Evolutionary conservation across 805 yeast genomes (phyloP).

Genomic region (Candida orba): DNA sequence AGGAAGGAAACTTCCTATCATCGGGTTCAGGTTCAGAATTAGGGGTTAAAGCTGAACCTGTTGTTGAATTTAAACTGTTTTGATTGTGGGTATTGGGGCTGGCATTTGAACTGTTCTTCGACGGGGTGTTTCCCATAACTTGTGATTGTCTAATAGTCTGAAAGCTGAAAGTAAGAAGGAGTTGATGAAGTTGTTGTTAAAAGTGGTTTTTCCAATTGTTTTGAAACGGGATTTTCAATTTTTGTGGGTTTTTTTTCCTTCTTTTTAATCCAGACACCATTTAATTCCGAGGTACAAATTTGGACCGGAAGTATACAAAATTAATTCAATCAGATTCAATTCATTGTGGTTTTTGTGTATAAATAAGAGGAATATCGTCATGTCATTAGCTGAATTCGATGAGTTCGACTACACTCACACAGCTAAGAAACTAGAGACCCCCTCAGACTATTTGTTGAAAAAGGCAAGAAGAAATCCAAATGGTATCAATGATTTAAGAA

Average conservation of each 20-base stretch:
- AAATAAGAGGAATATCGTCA: too few relatives aligned
- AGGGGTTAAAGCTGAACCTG: constrained; percentile 21
- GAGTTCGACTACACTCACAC: constrained; percentile 53
- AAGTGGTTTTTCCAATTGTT: too few relatives aligned
- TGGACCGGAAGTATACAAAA: not conserved
- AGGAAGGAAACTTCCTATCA: constrained; percentile 41
- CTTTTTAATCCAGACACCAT: too few relatives aligned
- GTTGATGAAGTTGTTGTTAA: too few relatives aligned
- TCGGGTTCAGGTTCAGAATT: constrained; percentile 38
- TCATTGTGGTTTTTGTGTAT: not conserved
- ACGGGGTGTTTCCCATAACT: constrained; percentile 62
- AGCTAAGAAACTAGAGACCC: constrained; percentile 60
- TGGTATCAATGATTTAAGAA: constrained; percentile 57
- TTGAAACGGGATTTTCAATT: too few relatives aligned
- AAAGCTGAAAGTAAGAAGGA: too few relatives aligned
- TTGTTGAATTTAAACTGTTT: constrained; percentile 23
- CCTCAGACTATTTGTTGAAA: constrained; percentile 59
- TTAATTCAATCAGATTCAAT: not conserved
- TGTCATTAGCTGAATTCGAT: constrained; percentile 45
- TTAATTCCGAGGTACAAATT: too few relatives aligned
- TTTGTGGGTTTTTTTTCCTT: too few relatives aligned
- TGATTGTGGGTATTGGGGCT: constrained; percentile 28
- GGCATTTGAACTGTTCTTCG: constrained; percentile 30
- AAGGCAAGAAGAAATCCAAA: constrained; percentile 45
- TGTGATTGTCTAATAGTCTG: too few relatives aligned